Base-by-base conservation (phyloP, 2,329 filamentous ascomycete genomes). In the Aspergillus cejpii region DNA sequence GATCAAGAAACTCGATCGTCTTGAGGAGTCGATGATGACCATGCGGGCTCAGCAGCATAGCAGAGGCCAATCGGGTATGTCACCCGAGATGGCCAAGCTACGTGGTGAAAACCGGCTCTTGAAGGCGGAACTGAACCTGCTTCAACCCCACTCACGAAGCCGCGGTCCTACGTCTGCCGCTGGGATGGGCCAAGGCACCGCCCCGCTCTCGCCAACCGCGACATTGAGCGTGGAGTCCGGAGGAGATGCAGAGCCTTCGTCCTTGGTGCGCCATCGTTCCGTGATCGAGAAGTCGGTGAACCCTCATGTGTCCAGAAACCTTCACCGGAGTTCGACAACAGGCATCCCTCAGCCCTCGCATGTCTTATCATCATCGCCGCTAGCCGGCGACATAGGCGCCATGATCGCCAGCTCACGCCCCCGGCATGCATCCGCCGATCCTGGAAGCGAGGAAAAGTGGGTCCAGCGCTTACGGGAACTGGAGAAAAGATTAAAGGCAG, bases 401-500 rank as follows among this genome's bases (percentile, higher is more conserved):
- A 51, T 64, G 45, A 47, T 56, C 20, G 54, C 52, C 23, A 55
- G 52, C 23, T 44, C 56, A 19, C 60, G 57, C 41, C 50, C 56
- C 36, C 52, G 54, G 17, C 47, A 53, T 3, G 45, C 45, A 15
- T 41, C 49, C 24, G 57, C 50, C 51, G 62, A 68, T n/a, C 52
- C 52, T 7, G 58, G 73, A 29, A 84, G 91, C 55, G 83, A 86
- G 28, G 61, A 64, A 53, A 80, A 85, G 54, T 95, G 88, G 87
- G 81, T 94, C 52, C 79, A 94, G 51, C 74, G 92, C 5, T 74
- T 97, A 26, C 81, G 87, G 45, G 90, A 97, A 62, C 73, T 97
- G 55, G 92, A 98, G 72, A 78, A 84, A 53, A 81, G 94, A 56
- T 74, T 98, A 14, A 94, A 95, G 65, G 83, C 86, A 37, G 92